Base-by-base conservation (phyloP, 2,329 filamentous ascomycete species). In the Stachybotrys elegans region DNA sequence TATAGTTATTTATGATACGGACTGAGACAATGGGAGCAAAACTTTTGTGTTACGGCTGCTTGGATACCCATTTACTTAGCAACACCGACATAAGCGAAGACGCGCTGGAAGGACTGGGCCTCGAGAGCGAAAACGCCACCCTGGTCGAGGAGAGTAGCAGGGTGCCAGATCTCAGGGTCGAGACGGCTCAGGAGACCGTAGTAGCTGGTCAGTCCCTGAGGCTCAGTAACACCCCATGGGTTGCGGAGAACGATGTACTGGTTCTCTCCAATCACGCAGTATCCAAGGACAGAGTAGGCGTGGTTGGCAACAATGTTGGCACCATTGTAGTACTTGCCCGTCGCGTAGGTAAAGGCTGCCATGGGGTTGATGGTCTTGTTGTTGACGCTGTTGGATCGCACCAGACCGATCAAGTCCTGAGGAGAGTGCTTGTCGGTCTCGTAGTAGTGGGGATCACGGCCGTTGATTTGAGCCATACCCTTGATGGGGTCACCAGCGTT, bases 301-400 rank as follows among this genome's bases (percentile, higher is more conserved):
- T 70, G 67, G 60, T 70, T 71, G 46, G 66, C 67, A 6, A 69
- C 68, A 11, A 71, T 51, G 54, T 70, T 70, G 58, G 59, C 58
- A 42, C 68, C 68, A 45, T 60, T 57, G 56, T 60, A 70, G 45
- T 53, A 55, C 35, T 52, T 49, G 51, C 59, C 60, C 4, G 65
- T 63, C 40, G 68, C 65, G 49, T 67, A 59, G 27, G 68, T 71
- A 55, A 56, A 71, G 21, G 66, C 66, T 4, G 56, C 56, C 62
- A 69, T 68, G 22, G 68, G 67, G 53, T 60, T 64, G 56, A 70
- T 66, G 48, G 67, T 70, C 54, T 68, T 64, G 49, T 63, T 60
- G 58, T 70, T 70, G 53, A 69, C 58, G 48, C 60, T 63, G 60
- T 60, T 57, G 40, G 52, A 22, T 50, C 68, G 67, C 34, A 71